A percentile compares a stretch with the other conserved stretches of the same genome.
These are phyloP conservation scores for Aspergillus novofumigatus DNA, from an alignment of 2,329 filamentous ascomycete species.

Conservation along the genomic window DNA sequence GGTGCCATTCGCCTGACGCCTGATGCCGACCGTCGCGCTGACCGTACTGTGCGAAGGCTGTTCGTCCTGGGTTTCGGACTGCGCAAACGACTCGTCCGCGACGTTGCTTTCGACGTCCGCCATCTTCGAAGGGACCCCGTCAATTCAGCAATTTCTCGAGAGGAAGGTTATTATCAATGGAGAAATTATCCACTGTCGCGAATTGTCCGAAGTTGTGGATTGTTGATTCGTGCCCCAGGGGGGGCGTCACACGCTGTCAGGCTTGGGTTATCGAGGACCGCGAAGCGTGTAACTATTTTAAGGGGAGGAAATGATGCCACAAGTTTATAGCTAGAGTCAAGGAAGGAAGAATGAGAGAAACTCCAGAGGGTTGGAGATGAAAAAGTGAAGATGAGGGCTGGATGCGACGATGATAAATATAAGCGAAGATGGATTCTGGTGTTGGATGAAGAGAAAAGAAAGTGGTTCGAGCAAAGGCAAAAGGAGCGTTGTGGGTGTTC, in stretches of 20 bases:
- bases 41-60: slow-evolving; percentile 34
- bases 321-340: slow-evolving; percentile 9
- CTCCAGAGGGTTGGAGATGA: neutral
- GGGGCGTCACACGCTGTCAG: neutral
- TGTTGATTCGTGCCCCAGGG: neutral
- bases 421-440: neutral
- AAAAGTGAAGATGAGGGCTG: neutral
- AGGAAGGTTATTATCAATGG: neutral
- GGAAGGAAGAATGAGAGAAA: neutral
- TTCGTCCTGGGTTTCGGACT: slow-evolving; percentile 35
- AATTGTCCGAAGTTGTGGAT: neutral
- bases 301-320: neutral
- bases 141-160: neutral
- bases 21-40: slow-evolving; percentile 45
- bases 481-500: neutral
- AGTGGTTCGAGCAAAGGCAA: neutral
- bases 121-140: slow-evolving; percentile 20
- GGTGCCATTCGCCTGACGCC: slow-evolving; percentile 61
- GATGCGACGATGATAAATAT: neutral
- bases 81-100: slow-evolving; percentile 35
- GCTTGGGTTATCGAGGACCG: neutral
- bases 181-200: neutral
- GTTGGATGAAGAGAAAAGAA: slow-evolving; percentile 6
- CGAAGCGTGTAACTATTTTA: neutral
- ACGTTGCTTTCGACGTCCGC: slow-evolving; percentile 30